Percentiles rank a stretch among this genome's conserved stretches.
Evolutionary conservation across 2,329 filamentous ascomycete species (phyloP).

Genomic region (Mariannaea sp.): DNA sequence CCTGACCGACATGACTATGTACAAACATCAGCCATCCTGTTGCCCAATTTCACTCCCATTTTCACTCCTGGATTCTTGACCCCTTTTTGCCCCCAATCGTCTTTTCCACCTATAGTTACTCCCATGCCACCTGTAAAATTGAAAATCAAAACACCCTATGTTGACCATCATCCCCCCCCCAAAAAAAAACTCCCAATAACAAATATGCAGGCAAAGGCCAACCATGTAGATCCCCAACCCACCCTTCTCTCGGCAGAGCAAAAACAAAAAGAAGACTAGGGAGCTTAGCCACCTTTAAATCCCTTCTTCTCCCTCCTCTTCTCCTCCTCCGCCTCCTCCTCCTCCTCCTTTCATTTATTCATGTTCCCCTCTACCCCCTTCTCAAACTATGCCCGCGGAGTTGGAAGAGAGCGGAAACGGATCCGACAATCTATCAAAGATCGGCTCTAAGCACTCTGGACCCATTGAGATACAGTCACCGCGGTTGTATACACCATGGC

Average conservation of each 20-base stretch:
- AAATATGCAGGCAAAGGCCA: neutral
- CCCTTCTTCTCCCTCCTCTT: neutral
- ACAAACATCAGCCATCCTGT: neutral
- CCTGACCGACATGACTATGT: too few relatives aligned
- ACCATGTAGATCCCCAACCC: too few relatives aligned
- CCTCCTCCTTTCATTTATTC: constrained; percentile 2
- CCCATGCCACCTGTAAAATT: too few relatives aligned
- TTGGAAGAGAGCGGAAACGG: neutral
- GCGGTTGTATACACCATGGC: constrained; percentile 75
- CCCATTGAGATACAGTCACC: constrained; percentile 57
- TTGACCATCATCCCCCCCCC: too few relatives aligned
- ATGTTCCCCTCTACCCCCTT: constrained; percentile 4
- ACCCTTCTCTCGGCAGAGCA: too few relatives aligned
- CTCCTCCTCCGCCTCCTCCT: neutral
- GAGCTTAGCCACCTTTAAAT: neutral
- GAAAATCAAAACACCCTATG: too few relatives aligned
- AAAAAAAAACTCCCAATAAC: neutral
- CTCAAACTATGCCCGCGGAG: neutral
- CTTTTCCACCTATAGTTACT: too few relatives aligned
- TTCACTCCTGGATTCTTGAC: too few relatives aligned
- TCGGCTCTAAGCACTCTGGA: constrained; percentile 28
- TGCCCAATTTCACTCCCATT: neutral
- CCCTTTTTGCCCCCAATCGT: too few relatives aligned
- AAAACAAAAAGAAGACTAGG: neutral
- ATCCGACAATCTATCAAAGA: neutral